Conservation (phyloP, 2,329 filamentous ascomycete species). For the Parafenestella ontariensis region DNA sequence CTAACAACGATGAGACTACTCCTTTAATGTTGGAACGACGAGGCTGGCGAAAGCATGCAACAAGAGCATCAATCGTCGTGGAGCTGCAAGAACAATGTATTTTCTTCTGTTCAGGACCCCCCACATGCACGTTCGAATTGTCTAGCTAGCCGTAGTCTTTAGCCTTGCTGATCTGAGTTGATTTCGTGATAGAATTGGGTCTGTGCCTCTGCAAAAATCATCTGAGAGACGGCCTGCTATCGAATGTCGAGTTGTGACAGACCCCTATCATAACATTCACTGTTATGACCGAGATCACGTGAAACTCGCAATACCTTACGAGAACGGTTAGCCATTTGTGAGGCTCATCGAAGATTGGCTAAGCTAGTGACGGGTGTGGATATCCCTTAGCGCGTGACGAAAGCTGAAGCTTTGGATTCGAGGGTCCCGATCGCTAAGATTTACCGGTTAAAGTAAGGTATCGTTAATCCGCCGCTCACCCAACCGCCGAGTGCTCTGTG, state of each 20-base stretch:
- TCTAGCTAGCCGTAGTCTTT: background rate
- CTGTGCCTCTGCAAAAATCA: background rate
- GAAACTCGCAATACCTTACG: slow-evolving; percentile 32
- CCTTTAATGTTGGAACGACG: background rate
- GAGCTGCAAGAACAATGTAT: background rate
- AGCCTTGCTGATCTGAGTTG: background rate
- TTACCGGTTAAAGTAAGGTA: slow-evolving; percentile 17
- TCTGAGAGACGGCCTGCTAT: background rate
- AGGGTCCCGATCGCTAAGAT: slow-evolving; percentile 28
- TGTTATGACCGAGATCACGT: slow-evolving; percentile 21
- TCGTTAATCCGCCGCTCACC: slow-evolving; percentile 24
- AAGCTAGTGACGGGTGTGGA: slow-evolving; percentile 23
- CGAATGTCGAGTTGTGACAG: background rate
- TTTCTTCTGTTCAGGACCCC: background rate
- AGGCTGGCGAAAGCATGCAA: too few relatives aligned
- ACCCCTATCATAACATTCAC: background rate
- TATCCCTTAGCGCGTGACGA: slow-evolving; percentile 13
- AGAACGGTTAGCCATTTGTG: slow-evolving; percentile 22
- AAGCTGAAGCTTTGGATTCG: slow-evolving; percentile 16
- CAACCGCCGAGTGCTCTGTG: slow-evolving; percentile 17
- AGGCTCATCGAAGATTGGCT: slow-evolving; percentile 7
- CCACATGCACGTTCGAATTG: too few relatives aligned
- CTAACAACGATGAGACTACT: background rate
- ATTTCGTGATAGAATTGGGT: background rate
- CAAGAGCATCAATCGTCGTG: background rate